Base-by-base conservation (phyloP, 495 filamentous ascomycete species). In the Daldinia childiae region DNA sequence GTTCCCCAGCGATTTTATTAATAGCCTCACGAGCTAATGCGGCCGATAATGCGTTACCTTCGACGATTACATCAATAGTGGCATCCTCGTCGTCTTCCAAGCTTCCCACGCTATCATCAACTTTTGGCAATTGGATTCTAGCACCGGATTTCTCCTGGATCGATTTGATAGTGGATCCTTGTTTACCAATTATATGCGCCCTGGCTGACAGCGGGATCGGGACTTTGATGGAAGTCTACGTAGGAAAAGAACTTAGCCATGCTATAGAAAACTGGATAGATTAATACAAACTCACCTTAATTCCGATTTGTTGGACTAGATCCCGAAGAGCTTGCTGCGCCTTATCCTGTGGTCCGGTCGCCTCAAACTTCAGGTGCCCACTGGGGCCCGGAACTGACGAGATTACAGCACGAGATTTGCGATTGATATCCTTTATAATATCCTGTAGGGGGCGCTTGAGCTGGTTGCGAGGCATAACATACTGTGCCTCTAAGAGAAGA, bases 131-230 rank as follows among this genome's bases (percentile, higher is more conserved):
- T 73, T 95, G 92, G 68, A 99, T 92, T 41, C 89, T 88, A 17
- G 95, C 94, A 55, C 94, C 93, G 0, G 92, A 93, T 70, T 91
- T 89, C 77, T 91, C 90, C 78, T 92, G 90, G 59, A 99, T 88
- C 32, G 90, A 88, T 76, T 97, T 93, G 74, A 99, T 92, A 41
- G 90, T 94, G n/a, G 91, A 85, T 60, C 96, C 96, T 78, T 91
- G 88, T 58, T 91, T 92, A 75, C 95, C 96, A 78, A 99, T 98
- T 77, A 99, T 92, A 78, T 93, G 89, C 14, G 93, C 86, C 54
- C 93, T 89, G 5, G 92, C 87, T 34, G 92, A 94, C 14, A 91
- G 85, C 26, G 95, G 95, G 64, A 99, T 90, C 3, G 92, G 85
- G 27, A 97, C 85, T 65, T 87, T 89, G 60, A 91, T 78, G 32